Conservation (phyloP, 2,329 filamentous ascomycete genomes). For the Apiospora arundinis region DNA sequence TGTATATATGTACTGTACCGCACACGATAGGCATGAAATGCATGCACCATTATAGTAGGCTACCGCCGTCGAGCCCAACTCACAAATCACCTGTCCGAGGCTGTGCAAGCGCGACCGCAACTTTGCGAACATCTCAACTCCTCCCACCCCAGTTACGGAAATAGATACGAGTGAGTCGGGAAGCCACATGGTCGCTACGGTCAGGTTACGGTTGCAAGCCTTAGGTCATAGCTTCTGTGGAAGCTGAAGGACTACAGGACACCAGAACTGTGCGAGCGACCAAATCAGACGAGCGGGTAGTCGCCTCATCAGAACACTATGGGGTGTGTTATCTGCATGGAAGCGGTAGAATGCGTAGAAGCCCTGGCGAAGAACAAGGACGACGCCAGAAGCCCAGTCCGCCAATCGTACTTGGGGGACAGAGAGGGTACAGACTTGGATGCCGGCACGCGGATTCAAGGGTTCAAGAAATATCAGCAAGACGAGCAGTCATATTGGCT, state of each 20-base stretch:
- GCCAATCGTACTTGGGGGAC: neutral
- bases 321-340: conserved; percentile 1
- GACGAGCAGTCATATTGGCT: neutral
- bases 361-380: neutral
- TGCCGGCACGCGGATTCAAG: neutral
- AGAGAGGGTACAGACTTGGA: neutral
- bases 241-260: neutral
- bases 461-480: neutral
- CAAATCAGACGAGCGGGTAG: neutral
- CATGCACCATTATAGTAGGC: neutral
- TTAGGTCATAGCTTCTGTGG: neutral
- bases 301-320: neutral
- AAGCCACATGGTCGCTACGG: neutral
- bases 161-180: neutral
- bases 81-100: too few species aligned
- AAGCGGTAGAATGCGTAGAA: conserved; percentile 13
- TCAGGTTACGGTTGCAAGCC: neutral
- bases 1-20: neutral
- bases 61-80: neutral
- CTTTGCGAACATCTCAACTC: neutral
- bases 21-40: neutral
- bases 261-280: neutral
- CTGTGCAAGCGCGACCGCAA: neutral
- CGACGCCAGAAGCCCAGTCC: neutral
- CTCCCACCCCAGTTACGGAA: neutral